These are phyloP conservation scores for Globisporangium recalcitrans DNA, from an alignment of 352 stramenopile genomes.

Conservation along the genomic window DNA sequence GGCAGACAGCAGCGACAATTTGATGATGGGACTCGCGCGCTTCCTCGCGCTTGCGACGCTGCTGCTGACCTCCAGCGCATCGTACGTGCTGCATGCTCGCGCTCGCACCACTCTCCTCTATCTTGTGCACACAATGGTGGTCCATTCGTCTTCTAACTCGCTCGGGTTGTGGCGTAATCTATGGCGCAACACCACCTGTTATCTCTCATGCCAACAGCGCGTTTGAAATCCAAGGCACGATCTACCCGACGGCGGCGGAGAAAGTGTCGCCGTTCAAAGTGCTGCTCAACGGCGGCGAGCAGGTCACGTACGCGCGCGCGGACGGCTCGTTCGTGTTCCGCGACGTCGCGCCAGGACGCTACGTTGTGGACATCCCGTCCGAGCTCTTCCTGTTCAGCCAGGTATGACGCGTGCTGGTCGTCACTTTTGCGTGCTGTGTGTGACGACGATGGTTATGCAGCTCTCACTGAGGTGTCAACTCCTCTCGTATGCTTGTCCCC, in stretches of 20 bases:
- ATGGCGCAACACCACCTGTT: not conserved
- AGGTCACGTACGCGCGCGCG: conserved; percentile 54
- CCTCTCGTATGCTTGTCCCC: no score
- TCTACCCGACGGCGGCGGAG: conserved; percentile 42
- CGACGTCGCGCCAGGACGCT: conserved; percentile 62
- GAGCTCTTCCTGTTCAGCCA: conserved; percentile 68
- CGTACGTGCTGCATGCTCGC: conserved; percentile 10
- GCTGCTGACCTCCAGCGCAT: conserved; percentile 23
- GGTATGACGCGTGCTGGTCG: conserved; percentile 12
- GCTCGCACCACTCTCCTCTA: not conserved
- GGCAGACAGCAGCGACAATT: not conserved
- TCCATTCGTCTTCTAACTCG: not conserved
- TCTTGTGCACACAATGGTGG: not conserved
- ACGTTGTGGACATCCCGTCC: conserved; percentile 71
- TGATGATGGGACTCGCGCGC: conserved; percentile 26
- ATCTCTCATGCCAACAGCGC: conserved; percentile 21
- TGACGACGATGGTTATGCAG: not conserved
- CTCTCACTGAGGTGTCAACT: not conserved
- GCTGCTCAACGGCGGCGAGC: conserved; percentile 68
- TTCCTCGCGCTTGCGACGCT: conserved; percentile 30
- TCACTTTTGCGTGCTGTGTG: not conserved
- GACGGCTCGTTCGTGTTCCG: conserved; percentile 72
- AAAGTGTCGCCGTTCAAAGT: conserved; percentile 61
- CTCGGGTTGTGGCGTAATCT: conserved; percentile 1
- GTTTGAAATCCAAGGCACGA: conserved; percentile 51